These are phyloP conservation scores for Musa schizocarpa DNA, from an alignment of 176 grass and related monocot species.

Conservation along the genomic window DNA sequence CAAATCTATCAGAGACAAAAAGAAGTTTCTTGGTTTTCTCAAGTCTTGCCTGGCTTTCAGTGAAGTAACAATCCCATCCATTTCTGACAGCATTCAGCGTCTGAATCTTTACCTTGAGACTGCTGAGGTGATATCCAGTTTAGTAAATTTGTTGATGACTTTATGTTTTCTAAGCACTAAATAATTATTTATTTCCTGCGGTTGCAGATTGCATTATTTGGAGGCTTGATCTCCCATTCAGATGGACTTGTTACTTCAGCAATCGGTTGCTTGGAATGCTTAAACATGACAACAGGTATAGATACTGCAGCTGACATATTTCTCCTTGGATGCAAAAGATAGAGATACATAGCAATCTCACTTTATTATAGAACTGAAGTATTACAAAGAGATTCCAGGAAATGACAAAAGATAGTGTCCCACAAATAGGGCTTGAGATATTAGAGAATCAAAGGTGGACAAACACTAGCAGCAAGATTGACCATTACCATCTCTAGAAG, in stretches of 20 bases:
- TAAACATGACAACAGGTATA: conserved; percentile 6
- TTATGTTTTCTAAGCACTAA: background rate
- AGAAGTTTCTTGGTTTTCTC: conserved; percentile 6
- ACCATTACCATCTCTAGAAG: no score
- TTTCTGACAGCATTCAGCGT: conserved; percentile 4
- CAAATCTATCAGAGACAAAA: background rate
- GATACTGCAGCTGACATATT: background rate
- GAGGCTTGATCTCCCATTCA: conserved; percentile 7
- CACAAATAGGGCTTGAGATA: background rate
- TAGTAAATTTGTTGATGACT: background rate
- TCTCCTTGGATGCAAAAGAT: background rate
- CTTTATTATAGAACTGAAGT: background rate
- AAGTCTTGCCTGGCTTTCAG: conserved; percentile 16
- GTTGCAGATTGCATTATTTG: conserved; percentile 15
- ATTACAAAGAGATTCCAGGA: background rate
- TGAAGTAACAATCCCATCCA: conserved; percentile 20
- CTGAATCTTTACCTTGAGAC: conserved; percentile 20
- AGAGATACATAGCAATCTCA: background rate
- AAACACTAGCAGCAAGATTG: no score
- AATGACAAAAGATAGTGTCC: background rate
- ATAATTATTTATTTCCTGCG: background rate
- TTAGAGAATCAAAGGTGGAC: background rate
- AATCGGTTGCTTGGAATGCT: conserved; percentile 13
- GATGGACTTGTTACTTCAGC: conserved; percentile 16
- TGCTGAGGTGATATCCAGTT: conserved; percentile 15